Conservation (phyloP, 805 yeast species). For the Vanderwaltozyma yarrowii region DNA sequence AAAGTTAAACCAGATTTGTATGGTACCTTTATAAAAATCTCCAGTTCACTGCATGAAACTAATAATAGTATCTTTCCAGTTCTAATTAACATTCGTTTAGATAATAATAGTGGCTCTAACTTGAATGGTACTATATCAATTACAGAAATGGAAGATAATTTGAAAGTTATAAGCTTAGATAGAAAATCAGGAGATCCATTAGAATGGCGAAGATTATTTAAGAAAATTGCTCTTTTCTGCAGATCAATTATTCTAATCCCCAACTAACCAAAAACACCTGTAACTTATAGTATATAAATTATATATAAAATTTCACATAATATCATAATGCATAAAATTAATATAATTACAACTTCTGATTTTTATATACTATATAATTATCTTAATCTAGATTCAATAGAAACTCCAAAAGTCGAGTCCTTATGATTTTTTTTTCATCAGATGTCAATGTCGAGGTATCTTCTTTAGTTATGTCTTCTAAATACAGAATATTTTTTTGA, state of each 20-base stretch:
- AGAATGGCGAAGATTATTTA: constrained; percentile 64
- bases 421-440: too few relatives aligned
- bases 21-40: constrained; percentile 9
- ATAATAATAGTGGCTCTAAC: constrained; percentile 37
- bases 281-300: too few relatives aligned
- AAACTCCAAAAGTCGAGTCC: too few relatives aligned
- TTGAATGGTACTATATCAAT: constrained; percentile 40
- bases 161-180: constrained; percentile 43
- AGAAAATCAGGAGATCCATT: constrained; percentile 57
- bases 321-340: too few relatives aligned
- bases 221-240: constrained; percentile 44
- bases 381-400: too few relatives aligned
- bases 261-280: constrained; percentile 4
- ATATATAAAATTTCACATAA: too few relatives aligned
- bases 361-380: too few relatives aligned
- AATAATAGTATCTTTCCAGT: constrained; percentile 29
- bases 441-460: too few relatives aligned
- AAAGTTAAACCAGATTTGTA: constrained; percentile 19
- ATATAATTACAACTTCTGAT: too few relatives aligned
- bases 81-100: constrained; percentile 30
- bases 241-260: constrained; percentile 45
- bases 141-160: constrained; percentile 29
- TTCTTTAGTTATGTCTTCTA: too few relatives aligned
- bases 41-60: constrained; percentile 3
- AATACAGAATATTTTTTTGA: too few relatives aligned